These are phyloP conservation scores for Coccomyxa sp. DNA, from an alignment of 139 green algal genomes.

Conservation along the genomic window DNA sequence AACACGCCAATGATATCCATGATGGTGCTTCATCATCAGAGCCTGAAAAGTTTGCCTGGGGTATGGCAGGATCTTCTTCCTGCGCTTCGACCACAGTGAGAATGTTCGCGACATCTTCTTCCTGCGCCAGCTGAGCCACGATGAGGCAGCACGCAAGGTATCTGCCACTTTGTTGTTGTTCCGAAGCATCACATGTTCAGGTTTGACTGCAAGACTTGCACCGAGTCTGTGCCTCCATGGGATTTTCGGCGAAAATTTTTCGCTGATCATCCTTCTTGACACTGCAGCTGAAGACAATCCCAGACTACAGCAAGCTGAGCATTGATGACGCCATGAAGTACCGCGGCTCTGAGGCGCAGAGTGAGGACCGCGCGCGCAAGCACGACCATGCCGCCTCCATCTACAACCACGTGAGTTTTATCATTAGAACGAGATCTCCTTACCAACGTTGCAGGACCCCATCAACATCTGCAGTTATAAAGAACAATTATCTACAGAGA, in stretches of 20 bases:
- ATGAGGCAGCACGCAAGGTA: background rate
- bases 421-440: background rate
- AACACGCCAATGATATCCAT: background rate
- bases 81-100: background rate
- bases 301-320: background rate
- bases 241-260: background rate
- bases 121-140: slow-evolving; percentile 4
- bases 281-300: background rate
- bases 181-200: background rate
- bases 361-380: background rate
- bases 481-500: background rate
- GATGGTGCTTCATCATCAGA: background rate
- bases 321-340: background rate
- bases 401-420: background rate
- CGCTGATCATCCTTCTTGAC: background rate
- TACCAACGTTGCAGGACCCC: background rate
- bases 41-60: background rate
- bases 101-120: slow-evolving; percentile 1
- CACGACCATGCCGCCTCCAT: background rate
- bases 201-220: background rate
- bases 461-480: background rate
- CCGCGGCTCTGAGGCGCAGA: background rate
- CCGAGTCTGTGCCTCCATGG: background rate
- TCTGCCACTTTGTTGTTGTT: too few species aligned
- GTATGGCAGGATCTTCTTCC: background rate